Base-by-base conservation (phyloP, 345 rosid genomes). In the Draba incana region DNA sequence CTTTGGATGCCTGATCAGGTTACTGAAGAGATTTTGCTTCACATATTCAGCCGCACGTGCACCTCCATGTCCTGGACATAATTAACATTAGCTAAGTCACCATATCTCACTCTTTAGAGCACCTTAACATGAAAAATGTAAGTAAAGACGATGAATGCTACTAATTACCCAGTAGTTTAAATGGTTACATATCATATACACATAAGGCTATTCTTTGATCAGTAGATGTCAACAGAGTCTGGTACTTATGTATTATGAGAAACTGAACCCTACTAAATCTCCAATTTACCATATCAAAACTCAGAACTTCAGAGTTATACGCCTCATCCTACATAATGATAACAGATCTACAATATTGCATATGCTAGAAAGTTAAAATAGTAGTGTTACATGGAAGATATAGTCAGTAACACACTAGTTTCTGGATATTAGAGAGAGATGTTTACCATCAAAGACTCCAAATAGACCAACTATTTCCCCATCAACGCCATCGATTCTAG, bases 31-130 rank as follows among this genome's bases (percentile, higher is more conserved):
- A 70, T 92, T 89, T 49, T 85, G 88, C 66, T 95, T 95, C 79
- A 95, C 97, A 75, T 88, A 95, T 80, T 95, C 98, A 71, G 99
- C 99, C 57, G 99, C 99, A 39, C 98, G 90, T 64, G 89, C 96
- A 69, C 99, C 99, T 57, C 99, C 99, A 81, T 95, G 99, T 74
- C 99, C 99, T 95, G 79, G 67, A 81, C 14, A 62, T 12, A 64
- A 5, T 20, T 3, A 48, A 47, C 72, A 74, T 28, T 14, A 15
- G 57, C 51, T 72, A 8, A 24, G 62, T 66, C 50, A 75, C 20
- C n/a, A 58, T 2, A 30, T 6, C 31, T 6, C 6, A 10, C 54
- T 64, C 27, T 56, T 39, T 13, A 64, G 7, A 54, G 4, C 14
- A 57, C 5, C 20, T n/a, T 72, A 56, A 10, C 11, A 37, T 11